Conservation (phyloP, 73 alveolate genomes). For the Tetrahymena malaccensis region DNA sequence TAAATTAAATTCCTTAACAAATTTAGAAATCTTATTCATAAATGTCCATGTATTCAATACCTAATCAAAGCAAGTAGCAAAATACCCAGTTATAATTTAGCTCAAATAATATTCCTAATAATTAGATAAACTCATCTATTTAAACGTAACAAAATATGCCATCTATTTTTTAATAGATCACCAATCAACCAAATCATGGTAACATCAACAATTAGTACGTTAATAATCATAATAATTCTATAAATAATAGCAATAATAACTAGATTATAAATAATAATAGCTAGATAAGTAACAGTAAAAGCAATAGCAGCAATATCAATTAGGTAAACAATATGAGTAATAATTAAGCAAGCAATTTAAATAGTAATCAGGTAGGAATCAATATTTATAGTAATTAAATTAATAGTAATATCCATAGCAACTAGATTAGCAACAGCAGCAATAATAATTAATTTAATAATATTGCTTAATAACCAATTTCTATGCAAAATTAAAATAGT, state of each 20-base stretch:
- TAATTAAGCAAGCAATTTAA: no score
- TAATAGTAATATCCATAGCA: no score
- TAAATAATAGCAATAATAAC: background rate
- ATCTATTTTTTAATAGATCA: background rate
- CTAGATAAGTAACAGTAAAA: background rate
- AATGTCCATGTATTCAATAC: background rate
- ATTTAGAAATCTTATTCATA: background rate
- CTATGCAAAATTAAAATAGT: background rate
- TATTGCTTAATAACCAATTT: no score
- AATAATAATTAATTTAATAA: no score
- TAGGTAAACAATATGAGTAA: background rate
- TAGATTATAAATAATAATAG: background rate
- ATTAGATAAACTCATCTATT: background rate
- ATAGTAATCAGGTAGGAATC: background rate
- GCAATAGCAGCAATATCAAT: background rate
- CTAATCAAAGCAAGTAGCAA: background rate
- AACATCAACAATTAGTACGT: background rate
- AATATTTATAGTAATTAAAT: background rate
- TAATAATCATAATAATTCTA: background rate
- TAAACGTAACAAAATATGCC: background rate
- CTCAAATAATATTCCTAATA: background rate
- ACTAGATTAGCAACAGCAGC: background rate
- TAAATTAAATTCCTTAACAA: background rate
- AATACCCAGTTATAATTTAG: background rate
- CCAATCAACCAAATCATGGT: background rate